Evolutionary conservation across 2,329 filamentous ascomycete species (phyloP), one percentile per base, ranked within the genome.

Genomic region (Aspergillus versicolor): DNA sequence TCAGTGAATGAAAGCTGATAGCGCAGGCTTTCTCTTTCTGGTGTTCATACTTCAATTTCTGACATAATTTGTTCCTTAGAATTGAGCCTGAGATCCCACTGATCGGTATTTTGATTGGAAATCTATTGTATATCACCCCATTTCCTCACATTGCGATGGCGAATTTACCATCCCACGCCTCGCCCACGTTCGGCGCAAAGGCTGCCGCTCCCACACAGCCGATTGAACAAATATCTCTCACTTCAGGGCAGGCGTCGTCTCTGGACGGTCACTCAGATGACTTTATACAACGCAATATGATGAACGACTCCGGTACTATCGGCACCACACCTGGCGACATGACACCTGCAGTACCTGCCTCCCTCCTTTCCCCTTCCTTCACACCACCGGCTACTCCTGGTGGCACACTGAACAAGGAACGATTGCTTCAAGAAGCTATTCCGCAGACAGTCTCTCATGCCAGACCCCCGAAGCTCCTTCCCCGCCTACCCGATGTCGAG

Each of bases 401-500:
- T 61, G 68, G 76, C 65, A 68, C 71, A 47, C 64, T 66, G 66
- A 64, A 76, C 62, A 59, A 72, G 54, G 68, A 63, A 34, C 61
- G 63, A 57, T 54, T 61, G 59, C 68, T 66, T 55, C 72, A 66
- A 60, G 68, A 66, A 57, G 61, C 60, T 17, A 22, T 40, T 15
- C 40, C 47, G 7, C 65, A 72, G 50, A 30, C 56, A 60, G 47
- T 70, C 4, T 45, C 69, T 58, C 62, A 65, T 38, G 77, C 79
- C 51, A 87, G 87, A 70, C 81, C 83, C 32, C 91, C 91, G 1
- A 87, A 85, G 58, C 81, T 96, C 21, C 84, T 97, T 6, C 81
- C 88, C 63, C 84, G 81, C 13, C 80, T 97, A 1, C 94, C 93
- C 7, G 77, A 89, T 22, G 93, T 99, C n/a, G 87, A 91, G 72